Conservation (phyloP, 164 flowering plant species). For the Annona squamosa region DNA sequence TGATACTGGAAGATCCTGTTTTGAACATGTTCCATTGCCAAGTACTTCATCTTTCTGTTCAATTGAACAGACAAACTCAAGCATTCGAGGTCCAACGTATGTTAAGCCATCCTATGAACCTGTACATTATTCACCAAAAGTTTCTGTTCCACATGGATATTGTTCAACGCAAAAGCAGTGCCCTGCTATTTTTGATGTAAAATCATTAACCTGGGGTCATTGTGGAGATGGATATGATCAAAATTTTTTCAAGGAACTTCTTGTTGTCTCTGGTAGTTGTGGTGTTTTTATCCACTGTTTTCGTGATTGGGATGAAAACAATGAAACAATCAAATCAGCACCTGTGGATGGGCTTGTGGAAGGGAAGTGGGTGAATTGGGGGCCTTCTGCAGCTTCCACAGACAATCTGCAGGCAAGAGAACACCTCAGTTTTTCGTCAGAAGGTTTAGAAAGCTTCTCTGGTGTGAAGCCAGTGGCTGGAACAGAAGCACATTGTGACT, state of each 20-base stretch:
- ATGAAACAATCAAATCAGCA: slow-evolving; percentile 12
- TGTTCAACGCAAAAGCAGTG: slow-evolving; percentile 22
- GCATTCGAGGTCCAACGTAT: slow-evolving; percentile 28
- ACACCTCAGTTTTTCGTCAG: slow-evolving; percentile 11
- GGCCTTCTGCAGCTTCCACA: slow-evolving; percentile 34
- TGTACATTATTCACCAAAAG: slow-evolving; percentile 17
- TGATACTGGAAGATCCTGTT: slow-evolving; percentile 12
- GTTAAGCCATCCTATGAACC: slow-evolving; percentile 32
- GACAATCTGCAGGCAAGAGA: slow-evolving; percentile 16
- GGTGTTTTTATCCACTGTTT: slow-evolving; percentile 88
- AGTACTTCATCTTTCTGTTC: slow-evolving; percentile 13
- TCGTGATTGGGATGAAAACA: slow-evolving; percentile 21
- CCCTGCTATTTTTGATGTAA: slow-evolving; percentile 56
- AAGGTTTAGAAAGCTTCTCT: slow-evolving; percentile 10
- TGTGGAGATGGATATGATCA: slow-evolving; percentile 57
- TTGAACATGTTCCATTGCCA: slow-evolving; percentile 13
- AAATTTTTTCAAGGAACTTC: slow-evolving; percentile 58
- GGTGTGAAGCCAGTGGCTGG: slow-evolving; percentile 15
- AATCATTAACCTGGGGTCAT: slow-evolving; percentile 84
- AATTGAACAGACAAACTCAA: slow-evolving; percentile 10
- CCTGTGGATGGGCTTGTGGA: slow-evolving; percentile 20
- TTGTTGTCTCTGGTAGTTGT: slow-evolving; percentile 64
- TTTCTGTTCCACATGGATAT: slow-evolving; percentile 17
- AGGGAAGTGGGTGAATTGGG: slow-evolving; percentile 95
- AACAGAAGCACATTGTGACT: slow-evolving; percentile 17